These are phyloP conservation scores for Ogataea glucozyma DNA, from an alignment of 805 yeast species.

Conservation along the genomic window DNA sequence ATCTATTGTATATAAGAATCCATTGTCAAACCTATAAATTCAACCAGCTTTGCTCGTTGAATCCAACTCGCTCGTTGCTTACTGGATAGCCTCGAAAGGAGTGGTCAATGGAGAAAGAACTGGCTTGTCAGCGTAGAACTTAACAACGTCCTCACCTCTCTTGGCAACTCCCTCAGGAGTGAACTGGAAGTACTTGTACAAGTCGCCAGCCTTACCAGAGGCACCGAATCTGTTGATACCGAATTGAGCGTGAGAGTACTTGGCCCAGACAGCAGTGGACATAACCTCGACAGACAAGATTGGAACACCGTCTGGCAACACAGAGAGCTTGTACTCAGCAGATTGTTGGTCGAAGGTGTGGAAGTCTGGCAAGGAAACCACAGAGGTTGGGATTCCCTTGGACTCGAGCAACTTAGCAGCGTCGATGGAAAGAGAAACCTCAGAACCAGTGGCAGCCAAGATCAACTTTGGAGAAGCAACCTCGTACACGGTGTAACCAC, in stretches of 20 bases:
- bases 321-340: constrained; percentile 74
- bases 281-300: constrained; percentile 91
- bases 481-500: constrained; percentile 81
- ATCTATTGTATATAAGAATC: too few relatives aligned
- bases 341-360: constrained; percentile 84
- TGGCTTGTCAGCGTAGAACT: constrained; percentile 77
- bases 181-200: constrained; percentile 85
- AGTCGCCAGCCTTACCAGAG: constrained; percentile 83
- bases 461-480: constrained; percentile 67
- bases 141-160: constrained; percentile 77
- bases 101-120: constrained; percentile 74
- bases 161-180: constrained; percentile 90
- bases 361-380: constrained; percentile 94
- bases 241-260: constrained; percentile 94
- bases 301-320: constrained; percentile 94
- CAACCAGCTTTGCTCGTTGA: neutral
- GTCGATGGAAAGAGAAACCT: constrained; percentile 79
- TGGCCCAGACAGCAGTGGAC: constrained; percentile 89
- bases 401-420: constrained; percentile 72
- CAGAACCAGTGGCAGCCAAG: constrained; percentile 92
- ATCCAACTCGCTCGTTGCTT: constrained; percentile 5
- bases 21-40: neutral
- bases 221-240: constrained; percentile 97
- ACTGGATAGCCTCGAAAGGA: constrained; percentile 50
- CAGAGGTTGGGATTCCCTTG: constrained; percentile 69